These are phyloP conservation scores for Syncephalastrum sp. DNA, from an alignment of 371 early-diverging fungal genomes.

Conservation along the genomic window DNA sequence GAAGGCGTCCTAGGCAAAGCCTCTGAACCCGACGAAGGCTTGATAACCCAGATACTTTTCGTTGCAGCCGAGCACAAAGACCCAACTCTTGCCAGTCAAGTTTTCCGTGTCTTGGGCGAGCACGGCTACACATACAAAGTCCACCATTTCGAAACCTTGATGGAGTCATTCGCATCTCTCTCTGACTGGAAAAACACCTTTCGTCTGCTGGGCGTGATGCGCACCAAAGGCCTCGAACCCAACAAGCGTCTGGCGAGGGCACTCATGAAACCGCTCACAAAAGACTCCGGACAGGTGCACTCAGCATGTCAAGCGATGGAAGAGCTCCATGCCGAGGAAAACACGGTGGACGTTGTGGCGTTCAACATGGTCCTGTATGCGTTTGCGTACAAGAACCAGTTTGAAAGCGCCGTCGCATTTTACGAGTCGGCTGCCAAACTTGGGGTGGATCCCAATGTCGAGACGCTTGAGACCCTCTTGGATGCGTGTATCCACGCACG, in stretches of 20 bases:
- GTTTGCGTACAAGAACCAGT: slow-evolving; percentile 33
- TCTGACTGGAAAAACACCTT: slow-evolving; percentile 56
- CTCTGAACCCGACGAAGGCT: slow-evolving; percentile 59
- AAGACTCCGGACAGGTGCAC: slow-evolving; percentile 30
- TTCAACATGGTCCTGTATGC: slow-evolving; percentile 58
- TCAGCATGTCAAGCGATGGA: slow-evolving; percentile 42
- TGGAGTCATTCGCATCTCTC: slow-evolving; percentile 59
- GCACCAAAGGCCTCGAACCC: slow-evolving; percentile 47
- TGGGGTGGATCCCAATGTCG: slow-evolving; percentile 41
- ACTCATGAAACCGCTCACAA: slow-evolving; percentile 18
- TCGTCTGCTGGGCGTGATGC: slow-evolving; percentile 57
- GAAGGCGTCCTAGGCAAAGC: slow-evolving; percentile 36
- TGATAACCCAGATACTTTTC: slow-evolving; percentile 51
- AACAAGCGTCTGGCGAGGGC: slow-evolving; percentile 35
- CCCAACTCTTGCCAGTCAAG: slow-evolving; percentile 49
- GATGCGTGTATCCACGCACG: slow-evolving; percentile 53
- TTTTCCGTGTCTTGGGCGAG: slow-evolving; percentile 46
- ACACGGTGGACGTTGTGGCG: slow-evolving; percentile 48
- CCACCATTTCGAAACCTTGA: slow-evolving; percentile 62
- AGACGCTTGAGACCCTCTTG: slow-evolving; percentile 61
- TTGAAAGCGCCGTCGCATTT: slow-evolving; percentile 46
- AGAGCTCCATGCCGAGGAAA: slow-evolving; percentile 20
- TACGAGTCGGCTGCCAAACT: slow-evolving; percentile 35
- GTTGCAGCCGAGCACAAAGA: slow-evolving; percentile 62
- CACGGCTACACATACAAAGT: slow-evolving; percentile 49